Conservation (phyloP, 495 filamentous ascomycete genomes). For the Lophiotrema nucula region DNA sequence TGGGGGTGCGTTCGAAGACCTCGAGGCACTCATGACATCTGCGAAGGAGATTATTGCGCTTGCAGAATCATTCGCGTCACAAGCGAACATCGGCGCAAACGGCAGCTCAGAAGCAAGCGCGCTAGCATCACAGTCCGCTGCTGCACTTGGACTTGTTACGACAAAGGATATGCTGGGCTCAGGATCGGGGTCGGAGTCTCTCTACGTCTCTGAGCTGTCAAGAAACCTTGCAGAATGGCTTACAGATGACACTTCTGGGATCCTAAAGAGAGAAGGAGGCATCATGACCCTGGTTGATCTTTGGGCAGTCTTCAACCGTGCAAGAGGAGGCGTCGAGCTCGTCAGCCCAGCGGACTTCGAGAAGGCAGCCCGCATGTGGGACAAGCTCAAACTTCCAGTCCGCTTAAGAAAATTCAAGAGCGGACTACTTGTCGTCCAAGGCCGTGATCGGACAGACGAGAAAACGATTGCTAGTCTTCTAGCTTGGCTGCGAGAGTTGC, state of each 20-base stretch:
- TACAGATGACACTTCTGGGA: conserved; percentile 80
- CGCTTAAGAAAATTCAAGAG: conserved; percentile 85
- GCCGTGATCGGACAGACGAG: conserved; percentile 83
- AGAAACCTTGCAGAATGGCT: conserved; percentile 91
- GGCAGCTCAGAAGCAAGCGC: conserved; percentile 66
- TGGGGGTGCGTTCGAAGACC: conserved; percentile 91
- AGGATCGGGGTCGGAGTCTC: conserved; percentile 54
- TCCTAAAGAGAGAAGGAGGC: conserved; percentile 80
- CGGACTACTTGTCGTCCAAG: conserved; percentile 88
- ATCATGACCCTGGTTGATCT: conserved; percentile 94
- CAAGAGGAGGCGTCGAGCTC: conserved; percentile 88
- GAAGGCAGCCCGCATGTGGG: conserved; percentile 83
- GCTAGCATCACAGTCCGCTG: conserved; percentile 77
- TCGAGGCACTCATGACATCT: conserved; percentile 94
- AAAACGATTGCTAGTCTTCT: conserved; percentile 77
- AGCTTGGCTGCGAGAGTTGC: conserved; percentile 73
- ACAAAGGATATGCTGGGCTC: conserved; percentile 84
- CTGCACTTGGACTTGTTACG: conserved; percentile 81
- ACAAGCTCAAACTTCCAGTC: conserved; percentile 82
- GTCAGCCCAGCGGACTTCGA: conserved; percentile 91
- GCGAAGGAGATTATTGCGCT: conserved; percentile 94
- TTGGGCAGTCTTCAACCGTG: conserved; percentile 97
- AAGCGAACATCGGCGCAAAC: conserved; percentile 55
- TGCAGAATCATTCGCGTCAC: conserved; percentile 79
- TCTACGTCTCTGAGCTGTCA: conserved; percentile 75